Evolutionary conservation across 495 filamentous ascomycete species (phyloP).

Genomic region (Aspergillus mulundensis): DNA sequence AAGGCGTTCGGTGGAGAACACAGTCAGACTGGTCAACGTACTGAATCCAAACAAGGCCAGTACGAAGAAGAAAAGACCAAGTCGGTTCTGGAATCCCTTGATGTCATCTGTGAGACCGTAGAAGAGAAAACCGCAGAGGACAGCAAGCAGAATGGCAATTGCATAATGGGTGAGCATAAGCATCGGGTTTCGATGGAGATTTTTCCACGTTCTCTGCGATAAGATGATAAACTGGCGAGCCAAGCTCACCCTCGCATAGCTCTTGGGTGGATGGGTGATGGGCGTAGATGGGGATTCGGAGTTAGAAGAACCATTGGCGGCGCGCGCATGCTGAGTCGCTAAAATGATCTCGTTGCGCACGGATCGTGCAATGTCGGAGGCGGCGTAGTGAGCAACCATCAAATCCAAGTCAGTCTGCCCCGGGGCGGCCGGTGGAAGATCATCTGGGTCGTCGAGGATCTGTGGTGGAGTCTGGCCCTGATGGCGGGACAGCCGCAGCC

Average conservation of each 20-base stretch:
- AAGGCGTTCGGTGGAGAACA: conserved; percentile 88
- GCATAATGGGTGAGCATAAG: conserved; percentile 99
- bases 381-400: conserved; percentile 67
- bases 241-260: conserved; percentile 77
- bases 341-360: conserved; percentile 79
- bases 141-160: conserved; percentile 92
- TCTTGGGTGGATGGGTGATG: conserved; percentile 52
- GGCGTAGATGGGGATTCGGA: conserved; percentile 48
- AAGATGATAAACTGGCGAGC: conserved; percentile 82
- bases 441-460: conserved; percentile 67
- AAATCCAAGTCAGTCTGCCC: conserved; percentile 75
- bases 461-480: conserved; percentile 58
- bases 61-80: conserved; percentile 98
- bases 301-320: conserved; percentile 68
- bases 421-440: conserved; percentile 64
- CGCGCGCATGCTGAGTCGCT: conserved; percentile 54
- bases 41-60: conserved; percentile 95
- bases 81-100: conserved; percentile 93
- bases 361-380: conserved; percentile 71
- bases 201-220: conserved; percentile 89
- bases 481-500: conserved; percentile 67
- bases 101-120: conserved; percentile 95
- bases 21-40: conserved; percentile 86
- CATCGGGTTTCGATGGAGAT: conserved; percentile 96
- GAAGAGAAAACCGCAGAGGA: conserved; percentile 92